Percentiles rank a stretch among this genome's conserved stretches.
These are phyloP conservation scores for Candida sp. DNA, from an alignment of 1,139 yeast genomes.

Conservation along the genomic window DNA sequence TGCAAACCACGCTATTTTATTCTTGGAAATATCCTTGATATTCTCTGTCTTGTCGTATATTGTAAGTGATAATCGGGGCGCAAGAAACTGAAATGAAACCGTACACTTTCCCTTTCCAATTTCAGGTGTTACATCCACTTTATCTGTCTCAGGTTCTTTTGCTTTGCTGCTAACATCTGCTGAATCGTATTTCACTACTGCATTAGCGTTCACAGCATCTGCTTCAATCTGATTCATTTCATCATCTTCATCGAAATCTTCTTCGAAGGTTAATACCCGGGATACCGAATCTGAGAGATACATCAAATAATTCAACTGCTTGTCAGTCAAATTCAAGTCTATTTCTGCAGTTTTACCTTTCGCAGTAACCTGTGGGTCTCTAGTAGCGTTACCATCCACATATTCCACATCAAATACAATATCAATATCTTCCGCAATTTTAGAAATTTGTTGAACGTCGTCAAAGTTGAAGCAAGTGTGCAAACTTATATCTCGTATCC, in stretches of 20 bases:
- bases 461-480: constrained; percentile 57
- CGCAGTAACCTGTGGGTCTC: constrained; percentile 51
- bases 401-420: constrained; percentile 60
- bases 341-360: constrained; percentile 66
- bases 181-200: constrained; percentile 32
- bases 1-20: constrained; percentile 60
- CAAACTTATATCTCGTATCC: constrained; percentile 68
- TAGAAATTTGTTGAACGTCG: constrained; percentile 47
- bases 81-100: constrained; percentile 41
- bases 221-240: constrained; percentile 56
- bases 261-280: constrained; percentile 46
- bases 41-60: constrained; percentile 57
- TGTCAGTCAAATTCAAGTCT: constrained; percentile 68
- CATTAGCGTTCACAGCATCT: constrained; percentile 60
- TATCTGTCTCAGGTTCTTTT: constrained; percentile 1
- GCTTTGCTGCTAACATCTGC: background rate
- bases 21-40: constrained; percentile 29
- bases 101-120: background rate
- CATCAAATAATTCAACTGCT: constrained; percentile 63
- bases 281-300: constrained; percentile 57
- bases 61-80: constrained; percentile 64
- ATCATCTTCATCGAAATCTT: constrained; percentile 30
- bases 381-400: constrained; percentile 34
- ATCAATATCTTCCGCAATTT: constrained; percentile 71
- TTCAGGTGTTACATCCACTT: background rate